phyloP scores from a whole-genome alignment of 345 rosid genomes.

The Salix dunnii region DNA sequence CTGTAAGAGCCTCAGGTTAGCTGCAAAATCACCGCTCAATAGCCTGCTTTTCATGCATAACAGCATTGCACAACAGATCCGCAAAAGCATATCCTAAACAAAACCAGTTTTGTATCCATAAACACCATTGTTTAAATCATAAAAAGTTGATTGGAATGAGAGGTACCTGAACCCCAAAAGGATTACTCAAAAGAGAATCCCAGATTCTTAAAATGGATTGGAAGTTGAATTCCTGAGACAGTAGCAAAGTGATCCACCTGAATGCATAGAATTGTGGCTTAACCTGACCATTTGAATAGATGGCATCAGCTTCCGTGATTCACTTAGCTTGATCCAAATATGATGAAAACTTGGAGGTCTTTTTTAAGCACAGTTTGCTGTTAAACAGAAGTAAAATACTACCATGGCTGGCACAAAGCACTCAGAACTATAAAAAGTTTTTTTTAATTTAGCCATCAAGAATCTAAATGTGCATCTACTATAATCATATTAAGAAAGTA shows the following conservation, averaged over 20 bases:
- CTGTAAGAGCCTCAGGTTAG: constrained; percentile 61
- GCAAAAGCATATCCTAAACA: constrained; percentile 69
- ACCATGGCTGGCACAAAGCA: neutral
- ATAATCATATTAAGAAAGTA: neutral
- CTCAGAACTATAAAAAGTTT: neutral
- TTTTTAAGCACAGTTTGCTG: neutral
- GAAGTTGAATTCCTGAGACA: constrained; percentile 67
- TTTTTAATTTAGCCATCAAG: neutral
- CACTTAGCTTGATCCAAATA: neutral
- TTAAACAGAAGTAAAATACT: neutral
- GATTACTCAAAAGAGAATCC: constrained; percentile 70
- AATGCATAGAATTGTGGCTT: constrained; percentile 67
- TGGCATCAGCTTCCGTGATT: constrained; percentile 1
- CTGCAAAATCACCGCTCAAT: constrained; percentile 55
- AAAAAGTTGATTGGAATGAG: neutral
- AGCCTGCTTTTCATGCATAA: constrained; percentile 51
- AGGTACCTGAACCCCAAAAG: constrained; percentile 55
- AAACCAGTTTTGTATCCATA: neutral
- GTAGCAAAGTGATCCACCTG: constrained; percentile 68
- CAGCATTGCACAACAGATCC: constrained; percentile 70
- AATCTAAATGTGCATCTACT: neutral
- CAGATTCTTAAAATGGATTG: constrained; percentile 63
- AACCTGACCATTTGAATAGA: constrained; percentile 41
- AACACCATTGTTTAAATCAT: neutral
- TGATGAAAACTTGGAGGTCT: neutral